Base-by-base conservation (phyloP, 2,329 filamentous ascomycete genomes). In the Colletotrichum eleusines region DNA sequence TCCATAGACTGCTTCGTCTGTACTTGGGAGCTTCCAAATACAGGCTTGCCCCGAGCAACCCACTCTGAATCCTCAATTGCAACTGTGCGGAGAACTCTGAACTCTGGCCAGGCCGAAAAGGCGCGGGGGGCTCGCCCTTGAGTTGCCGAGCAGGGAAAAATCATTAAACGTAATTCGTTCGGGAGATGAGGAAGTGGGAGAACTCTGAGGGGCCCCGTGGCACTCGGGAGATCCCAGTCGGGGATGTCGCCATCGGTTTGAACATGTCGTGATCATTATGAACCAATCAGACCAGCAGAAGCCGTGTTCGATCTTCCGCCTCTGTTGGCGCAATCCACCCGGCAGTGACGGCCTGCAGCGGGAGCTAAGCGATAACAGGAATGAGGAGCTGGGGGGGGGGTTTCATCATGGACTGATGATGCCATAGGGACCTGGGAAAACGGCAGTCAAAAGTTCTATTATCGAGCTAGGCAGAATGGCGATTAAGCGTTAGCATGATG, bases 381-480 rank as follows among this genome's bases (percentile, higher is more conserved):
- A 67, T 58, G 51, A 58, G 57, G n/a, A 35, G 9, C 64, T 23
- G 58, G 64, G 26, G 23, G 63, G 66, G 63, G 68, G n/a, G n/a
- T n/a, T n/a, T 59, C 68, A 71, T 71, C 68, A 71, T 71, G 51
- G 63, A 71, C 20, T 23, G 58, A 71, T 71, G 68, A 71, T 71
- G 68, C 68, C 63, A 71, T 71, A 26, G 23, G 33, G 5, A 26
- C 68, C 68, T 35, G 53, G 38, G 42, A 35, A 63, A 31, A 63
- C 44, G 58, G 44, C 51, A 63, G 26, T 20, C 35, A 9, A 58
- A 48, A 16, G 12, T 4, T 33, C 28, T n/a, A n/a, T n/a, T 33
- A 33, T 54, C 26, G 31, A 26, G 11, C 35, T 59, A 18, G 5
- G 20, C 38, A 5, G 16, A 20, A 26, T 9, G 18, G 5, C 16